A percentile compares a stretch with the other conserved stretches of the same genome.
Evolutionary conservation across 306 rosid genomes (phyloP).

Genomic region (Cucumis sativus): Cucumber_9930_V3 NC_026656.2:21534001-21534500

Average conservation of each 20-base stretch:
- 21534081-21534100: conserved; percentile 77
- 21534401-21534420: conserved; percentile 51
- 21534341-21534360: conserved; percentile 72
- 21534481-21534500: conserved; percentile 72
- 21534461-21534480: conserved; percentile 65
- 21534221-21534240: conserved; percentile 61
- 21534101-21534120: conserved; percentile 57
- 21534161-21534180: conserved; percentile 80
- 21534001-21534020: conserved; percentile 84
- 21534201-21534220: conserved; percentile 82
- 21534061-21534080: conserved; percentile 82
- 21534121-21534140: conserved; percentile 83
- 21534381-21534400: conserved; percentile 45
- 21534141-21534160: conserved; percentile 72
- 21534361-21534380: conserved; percentile 39
- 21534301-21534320: conserved; percentile 85
- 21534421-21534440: conserved; percentile 80
- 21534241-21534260: conserved; percentile 61
- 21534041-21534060: conserved; percentile 69
- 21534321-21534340: conserved; percentile 80
- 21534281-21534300: conserved; percentile 65
- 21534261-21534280: conserved; percentile 53
- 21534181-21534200: conserved; percentile 95
- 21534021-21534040: conserved; percentile 74
- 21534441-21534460: conserved; percentile 62